Conservation (phyloP, 331 rosid genomes). For the Acacia concinna region DNA sequence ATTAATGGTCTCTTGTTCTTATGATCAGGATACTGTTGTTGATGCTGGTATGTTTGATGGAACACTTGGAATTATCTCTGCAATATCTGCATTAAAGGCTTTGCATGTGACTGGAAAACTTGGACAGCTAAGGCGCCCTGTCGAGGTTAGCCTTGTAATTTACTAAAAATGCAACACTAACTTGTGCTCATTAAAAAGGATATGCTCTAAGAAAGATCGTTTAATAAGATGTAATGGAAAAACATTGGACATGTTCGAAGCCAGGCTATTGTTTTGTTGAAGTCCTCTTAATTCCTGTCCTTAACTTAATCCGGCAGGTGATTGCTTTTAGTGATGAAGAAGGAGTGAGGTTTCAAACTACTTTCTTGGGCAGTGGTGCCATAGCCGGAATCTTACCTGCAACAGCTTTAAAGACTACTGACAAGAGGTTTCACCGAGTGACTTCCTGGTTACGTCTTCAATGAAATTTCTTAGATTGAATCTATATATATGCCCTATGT, state of each 20-base stretch:
- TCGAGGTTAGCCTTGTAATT: conserved; percentile 63
- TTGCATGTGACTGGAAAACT: conserved; percentile 56
- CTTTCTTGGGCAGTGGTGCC: conserved; percentile 94
- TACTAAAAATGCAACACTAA: background rate
- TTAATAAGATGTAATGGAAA: background rate
- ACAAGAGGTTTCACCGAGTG: conserved; percentile 65
- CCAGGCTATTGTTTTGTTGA: conserved; percentile 12
- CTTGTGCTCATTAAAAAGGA: background rate
- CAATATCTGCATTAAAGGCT: conserved; percentile 79
- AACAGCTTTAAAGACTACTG: conserved; percentile 60
- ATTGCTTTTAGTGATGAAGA: conserved; percentile 97
- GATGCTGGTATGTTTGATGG: conserved; percentile 98
- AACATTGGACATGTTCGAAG: background rate
- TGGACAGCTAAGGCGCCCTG: conserved; percentile 66
- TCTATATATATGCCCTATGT: conserved; percentile 18
- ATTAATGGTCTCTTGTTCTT: conserved; percentile 29
- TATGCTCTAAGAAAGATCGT: background rate
- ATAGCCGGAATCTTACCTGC: conserved; percentile 77
- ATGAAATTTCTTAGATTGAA: background rate
- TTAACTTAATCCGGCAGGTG: conserved; percentile 52
- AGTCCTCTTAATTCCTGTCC: conserved; percentile 9
- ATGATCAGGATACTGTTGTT: conserved; percentile 77
- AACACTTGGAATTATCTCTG: conserved; percentile 75
- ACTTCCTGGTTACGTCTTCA: conserved; percentile 18
- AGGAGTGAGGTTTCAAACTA: conserved; percentile 94